Evolutionary conservation across 495 filamentous ascomycete species (phyloP).

Genomic region (Achaetomiella virescens): DNA sequence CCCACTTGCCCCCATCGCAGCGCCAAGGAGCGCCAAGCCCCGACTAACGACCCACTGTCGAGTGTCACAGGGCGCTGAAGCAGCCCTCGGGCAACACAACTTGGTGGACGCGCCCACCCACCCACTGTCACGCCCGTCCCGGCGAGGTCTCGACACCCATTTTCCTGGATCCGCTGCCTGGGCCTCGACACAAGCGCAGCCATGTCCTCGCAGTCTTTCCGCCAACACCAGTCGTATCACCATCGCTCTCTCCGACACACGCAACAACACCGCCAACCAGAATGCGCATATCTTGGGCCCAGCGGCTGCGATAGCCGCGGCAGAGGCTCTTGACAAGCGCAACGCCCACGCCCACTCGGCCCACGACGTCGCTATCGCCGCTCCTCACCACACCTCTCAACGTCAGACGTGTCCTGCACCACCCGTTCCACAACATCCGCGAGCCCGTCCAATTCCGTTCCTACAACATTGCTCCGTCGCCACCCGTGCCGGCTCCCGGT

Average conservation of each 20-base stretch:
- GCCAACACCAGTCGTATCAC: not conserved
- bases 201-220: conserved; percentile 15
- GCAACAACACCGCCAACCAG: conserved; percentile 13
- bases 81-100: not conserved
- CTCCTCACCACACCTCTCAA: not conserved
- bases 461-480: conserved; percentile 32
- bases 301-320: conserved; percentile 23
- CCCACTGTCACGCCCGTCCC: not conserved
- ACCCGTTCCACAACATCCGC: conserved; percentile 14
- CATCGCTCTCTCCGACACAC: not conserved
- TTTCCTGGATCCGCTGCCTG: not conserved
- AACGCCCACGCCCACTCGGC: conserved; percentile 20
- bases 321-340: conserved; percentile 15
- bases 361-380: conserved; percentile 10
- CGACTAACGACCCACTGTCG: not conserved
- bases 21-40: not conserved
- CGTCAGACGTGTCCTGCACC: conserved; percentile 6
- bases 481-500: conserved; percentile 13
- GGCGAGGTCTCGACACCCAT: conserved; percentile 4
- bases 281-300: conserved; percentile 15
- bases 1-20: conserved; percentile 7
- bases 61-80: not conserved
- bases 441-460: conserved; percentile 28
- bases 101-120: not conserved
- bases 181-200: conserved; percentile 6